Conservation (phyloP, 2,329 filamentous ascomycete species). For the Microcyclospora pomicola region DNA sequence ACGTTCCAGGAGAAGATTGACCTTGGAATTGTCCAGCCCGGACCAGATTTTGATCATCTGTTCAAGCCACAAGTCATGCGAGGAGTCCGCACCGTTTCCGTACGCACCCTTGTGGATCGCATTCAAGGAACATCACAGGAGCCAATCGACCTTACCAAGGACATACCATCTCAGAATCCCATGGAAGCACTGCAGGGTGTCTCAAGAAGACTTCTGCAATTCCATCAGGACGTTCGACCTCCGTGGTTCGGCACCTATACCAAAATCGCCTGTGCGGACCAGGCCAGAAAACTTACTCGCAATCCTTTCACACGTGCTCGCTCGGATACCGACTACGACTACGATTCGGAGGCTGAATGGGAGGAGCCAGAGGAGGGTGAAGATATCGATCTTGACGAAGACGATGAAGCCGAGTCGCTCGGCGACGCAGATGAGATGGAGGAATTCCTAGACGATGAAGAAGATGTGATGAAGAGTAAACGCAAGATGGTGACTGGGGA, state of each 20-base stretch:
- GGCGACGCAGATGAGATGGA: slow-evolving; percentile 77
- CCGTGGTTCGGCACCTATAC: slow-evolving; percentile 63
- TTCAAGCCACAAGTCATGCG: slow-evolving; percentile 4
- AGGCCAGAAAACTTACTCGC: slow-evolving; percentile 36
- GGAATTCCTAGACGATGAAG: slow-evolving; percentile 77
- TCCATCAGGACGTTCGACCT: slow-evolving; percentile 48
- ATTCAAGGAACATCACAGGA: slow-evolving; percentile 29
- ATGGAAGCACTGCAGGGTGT: slow-evolving; percentile 26
- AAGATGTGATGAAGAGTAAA: slow-evolving; percentile 47
- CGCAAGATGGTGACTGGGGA: slow-evolving; percentile 48
- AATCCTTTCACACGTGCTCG: slow-evolving; percentile 43
- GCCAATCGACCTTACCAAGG: slow-evolving; percentile 30
- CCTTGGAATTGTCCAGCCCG: slow-evolving; percentile 12
- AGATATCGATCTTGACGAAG: slow-evolving; percentile 50
- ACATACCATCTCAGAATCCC: slow-evolving; percentile 10
- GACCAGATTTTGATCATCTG: slow-evolving; percentile 4
- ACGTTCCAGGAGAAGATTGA: slow-evolving; percentile 19
- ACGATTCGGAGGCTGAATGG: slow-evolving; percentile 80
- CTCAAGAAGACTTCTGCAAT: slow-evolving; percentile 50
- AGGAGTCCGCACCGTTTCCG: slow-evolving; percentile 9
- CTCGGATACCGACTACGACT: slow-evolving; percentile 59
- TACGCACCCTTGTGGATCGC: slow-evolving; percentile 26
- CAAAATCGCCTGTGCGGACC: slow-evolving; percentile 35
- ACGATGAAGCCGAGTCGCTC: slow-evolving; percentile 56
- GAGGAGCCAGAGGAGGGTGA: slow-evolving; percentile 55